A percentile compares a stretch with the other conserved stretches of the same genome.
Conservation (phyloP, 768 basidiomycete species). For the Trametes elegans region DNA sequence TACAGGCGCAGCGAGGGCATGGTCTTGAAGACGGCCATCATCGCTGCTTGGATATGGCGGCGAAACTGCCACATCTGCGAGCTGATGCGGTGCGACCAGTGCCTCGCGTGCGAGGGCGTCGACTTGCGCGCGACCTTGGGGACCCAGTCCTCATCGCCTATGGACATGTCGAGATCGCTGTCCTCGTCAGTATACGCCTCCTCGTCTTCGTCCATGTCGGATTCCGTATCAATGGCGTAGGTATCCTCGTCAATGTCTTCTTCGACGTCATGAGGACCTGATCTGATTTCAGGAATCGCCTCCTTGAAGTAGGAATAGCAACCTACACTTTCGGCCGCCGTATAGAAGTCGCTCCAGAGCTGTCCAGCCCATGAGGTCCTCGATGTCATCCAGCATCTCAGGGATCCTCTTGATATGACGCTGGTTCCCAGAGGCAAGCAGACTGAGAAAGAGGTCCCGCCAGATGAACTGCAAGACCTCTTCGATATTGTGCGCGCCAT, state of each 20-base stretch:
- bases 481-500: slow-evolving; percentile 47
- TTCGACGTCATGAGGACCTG: slow-evolving; percentile 27
- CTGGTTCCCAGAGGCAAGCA: slow-evolving; percentile 41
- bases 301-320: neutral
- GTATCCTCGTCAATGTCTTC: slow-evolving; percentile 34
- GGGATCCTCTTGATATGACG: slow-evolving; percentile 36
- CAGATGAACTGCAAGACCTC: slow-evolving; percentile 60
- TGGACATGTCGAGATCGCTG: slow-evolving; percentile 16
- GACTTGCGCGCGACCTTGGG: slow-evolving; percentile 22
- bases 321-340: slow-evolving; percentile 49
- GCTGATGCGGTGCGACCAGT: slow-evolving; percentile 50
- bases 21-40: slow-evolving; percentile 48
- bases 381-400: slow-evolving; percentile 61
- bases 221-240: neutral
- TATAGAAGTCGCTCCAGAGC: slow-evolving; percentile 50
- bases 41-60: slow-evolving; percentile 41
- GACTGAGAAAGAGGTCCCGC: slow-evolving; percentile 62
- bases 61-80: slow-evolving; percentile 41
- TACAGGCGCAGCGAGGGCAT: slow-evolving; percentile 49
- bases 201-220: slow-evolving; percentile 32
- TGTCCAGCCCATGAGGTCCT: slow-evolving; percentile 46
- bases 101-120: slow-evolving; percentile 37
- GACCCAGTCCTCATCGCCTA: slow-evolving; percentile 19
- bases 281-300: neutral
- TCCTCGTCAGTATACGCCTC: slow-evolving; percentile 19